Percentiles rank a stretch among this genome's conserved stretches.
These are phyloP conservation scores for Exidia glandulosa DNA, from an alignment of 768 basidiomycete genomes.

Conservation along the genomic window DNA sequence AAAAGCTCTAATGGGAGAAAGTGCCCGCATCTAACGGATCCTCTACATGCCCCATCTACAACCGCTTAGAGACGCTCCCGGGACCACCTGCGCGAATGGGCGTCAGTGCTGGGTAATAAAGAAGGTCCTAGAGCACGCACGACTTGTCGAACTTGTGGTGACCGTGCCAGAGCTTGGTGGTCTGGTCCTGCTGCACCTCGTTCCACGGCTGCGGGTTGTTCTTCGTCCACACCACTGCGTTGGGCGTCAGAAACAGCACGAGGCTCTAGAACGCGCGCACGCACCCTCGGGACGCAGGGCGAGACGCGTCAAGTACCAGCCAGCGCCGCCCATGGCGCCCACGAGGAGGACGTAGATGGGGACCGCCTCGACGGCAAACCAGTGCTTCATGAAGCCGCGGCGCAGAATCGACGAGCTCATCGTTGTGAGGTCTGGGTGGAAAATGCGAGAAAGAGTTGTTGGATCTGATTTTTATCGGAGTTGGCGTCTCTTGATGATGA, in stretches of 20 bases:
- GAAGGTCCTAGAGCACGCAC: slow-evolving; percentile 30
- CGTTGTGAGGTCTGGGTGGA: neutral
- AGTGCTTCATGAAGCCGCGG: slow-evolving; percentile 27
- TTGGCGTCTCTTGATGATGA: too few species aligned
- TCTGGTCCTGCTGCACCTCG: slow-evolving; percentile 61
- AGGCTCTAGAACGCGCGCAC: slow-evolving; percentile 4
- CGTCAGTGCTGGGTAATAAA: neutral
- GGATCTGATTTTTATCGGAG: neutral
- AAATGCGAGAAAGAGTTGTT: neutral
- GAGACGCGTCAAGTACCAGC: slow-evolving; percentile 58
- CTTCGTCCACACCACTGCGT: slow-evolving; percentile 47
- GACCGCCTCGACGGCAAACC: slow-evolving; percentile 61
- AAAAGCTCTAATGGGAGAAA: neutral
- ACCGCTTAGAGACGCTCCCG: slow-evolving; percentile 54
- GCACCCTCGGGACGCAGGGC: slow-evolving; percentile 36
- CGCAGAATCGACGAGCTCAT: neutral
- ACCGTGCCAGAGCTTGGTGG: slow-evolving; percentile 56
- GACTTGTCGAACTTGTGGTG: slow-evolving; percentile 68
- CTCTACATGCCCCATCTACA: neutral
- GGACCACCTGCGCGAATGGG: slow-evolving; percentile 43
- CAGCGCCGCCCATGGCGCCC: slow-evolving; percentile 39
- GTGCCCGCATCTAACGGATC: neutral
- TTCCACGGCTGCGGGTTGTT: slow-evolving; percentile 87
- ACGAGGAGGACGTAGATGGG: slow-evolving; percentile 44
- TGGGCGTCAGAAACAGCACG: slow-evolving; percentile 2